Evolutionary conservation across 352 stramenopile genomes (phyloP), one percentile per base, ranked within the genome.

Genomic region (Aphanomyces euteiches): DNA sequence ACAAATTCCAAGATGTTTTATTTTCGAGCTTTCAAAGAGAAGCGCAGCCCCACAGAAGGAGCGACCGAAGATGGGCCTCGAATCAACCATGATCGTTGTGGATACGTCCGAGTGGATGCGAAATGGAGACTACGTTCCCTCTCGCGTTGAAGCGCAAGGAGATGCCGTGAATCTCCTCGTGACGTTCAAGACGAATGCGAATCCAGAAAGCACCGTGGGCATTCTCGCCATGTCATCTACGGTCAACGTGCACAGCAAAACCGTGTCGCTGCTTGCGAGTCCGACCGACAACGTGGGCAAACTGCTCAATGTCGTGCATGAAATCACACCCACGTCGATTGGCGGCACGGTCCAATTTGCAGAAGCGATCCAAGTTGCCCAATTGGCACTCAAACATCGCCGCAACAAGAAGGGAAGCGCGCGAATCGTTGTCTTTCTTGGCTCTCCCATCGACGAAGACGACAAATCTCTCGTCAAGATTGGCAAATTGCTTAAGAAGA

Each of bases 91-190:
- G 80, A 88, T 96, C 65, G 79, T 91, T n/a, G 74, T 99, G 74
- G 96, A 99, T 80, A 99, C 97, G 77, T 98, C 94, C 72, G 95
- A 99, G 79, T 98, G 90, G 85, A 99, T 99, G 96, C 91, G 98
- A 50, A 99, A 99, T 81, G 97, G 97, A 48, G 98, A 99, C 81
- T 99, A 99, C 87, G 92, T 98, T 73, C 97, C 97, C 56, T 98
- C 96, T 60, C 93, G 98, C 63, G 83, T 99, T 60, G 96, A 99
- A 74, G 96, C 97, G 5, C 97, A 99, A 78, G 89, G 98, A 74
- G 98, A 99, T 80, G 97, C 97, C 5, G 96, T 96, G 39, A 99
- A 99, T 75, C 76, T 99, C 50, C 81, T 99, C 36, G 98, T 96
- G 65, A 95, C 93, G 17, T 92, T 92, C 69, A 99, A 99, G 79